phyloP scores from a whole-genome alignment of 352 stramenopile genomes.

The Phytophthora multivora region DNA sequence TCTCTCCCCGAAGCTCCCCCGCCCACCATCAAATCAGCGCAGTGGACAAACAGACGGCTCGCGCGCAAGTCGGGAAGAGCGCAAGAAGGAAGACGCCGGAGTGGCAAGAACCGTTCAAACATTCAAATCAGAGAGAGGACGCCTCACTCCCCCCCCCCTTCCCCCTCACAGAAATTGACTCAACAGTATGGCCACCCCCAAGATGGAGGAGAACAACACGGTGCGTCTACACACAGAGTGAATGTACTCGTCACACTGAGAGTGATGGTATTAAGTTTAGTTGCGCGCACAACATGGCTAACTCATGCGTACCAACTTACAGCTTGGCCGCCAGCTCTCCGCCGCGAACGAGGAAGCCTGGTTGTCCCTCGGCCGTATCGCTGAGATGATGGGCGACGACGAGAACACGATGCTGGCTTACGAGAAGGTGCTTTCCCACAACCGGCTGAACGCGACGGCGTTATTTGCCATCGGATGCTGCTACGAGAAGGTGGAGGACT shows the following conservation, averaged over 20 bases:
- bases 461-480: conserved; percentile 86
- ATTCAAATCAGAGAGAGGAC: conserved; percentile 19
- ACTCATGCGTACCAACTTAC: not conserved
- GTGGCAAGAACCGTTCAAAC: not conserved
- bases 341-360: conserved; percentile 84
- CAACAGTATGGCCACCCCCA: conserved; percentile 67
- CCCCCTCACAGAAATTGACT: not conserved
- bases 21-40: conserved; percentile 41
- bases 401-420: conserved; percentile 90
- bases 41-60: conserved; percentile 53
- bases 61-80: conserved; percentile 27
- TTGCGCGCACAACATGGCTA: conserved; percentile 3
- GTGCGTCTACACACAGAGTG: conserved; percentile 34
- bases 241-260: conserved; percentile 2
- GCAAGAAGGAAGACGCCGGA: conserved; percentile 3
- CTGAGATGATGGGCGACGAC: conserved; percentile 91
- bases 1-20: conserved; percentile 26
- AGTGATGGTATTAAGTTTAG: conserved; percentile 15
- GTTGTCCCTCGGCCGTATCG: conserved; percentile 81
- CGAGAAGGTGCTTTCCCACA: conserved; percentile 89
- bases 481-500: conserved; percentile 89
- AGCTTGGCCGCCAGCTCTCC: conserved; percentile 76
- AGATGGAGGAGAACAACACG: conserved; percentile 83
- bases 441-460: conserved; percentile 82
- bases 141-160: not conserved